These are phyloP conservation scores for Cyclotella atomus DNA, from an alignment of 108 stramenopile genomes.

Conservation along the genomic window DNA sequence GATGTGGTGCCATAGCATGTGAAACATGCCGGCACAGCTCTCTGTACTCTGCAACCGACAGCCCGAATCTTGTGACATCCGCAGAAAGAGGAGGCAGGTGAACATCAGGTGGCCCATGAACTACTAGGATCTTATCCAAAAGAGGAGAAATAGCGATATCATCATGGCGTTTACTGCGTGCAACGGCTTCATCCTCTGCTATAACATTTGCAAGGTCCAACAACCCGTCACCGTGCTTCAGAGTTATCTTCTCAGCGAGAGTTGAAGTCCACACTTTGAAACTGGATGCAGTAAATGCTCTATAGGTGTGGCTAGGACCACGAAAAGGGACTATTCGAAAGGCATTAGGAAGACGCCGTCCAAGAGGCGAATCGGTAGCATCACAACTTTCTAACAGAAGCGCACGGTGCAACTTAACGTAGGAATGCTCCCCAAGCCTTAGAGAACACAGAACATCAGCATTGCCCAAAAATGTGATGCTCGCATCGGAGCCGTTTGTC, in stretches of 20 bases:
- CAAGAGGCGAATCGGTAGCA: conserved; percentile 24
- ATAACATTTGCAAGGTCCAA: conserved; percentile 55
- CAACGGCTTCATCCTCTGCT: conserved; percentile 45
- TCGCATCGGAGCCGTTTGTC: not conserved
- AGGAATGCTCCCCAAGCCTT: conserved; percentile 35
- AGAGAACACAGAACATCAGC: conserved; percentile 31
- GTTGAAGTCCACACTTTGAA: conserved; percentile 38
- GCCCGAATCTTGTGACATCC: conserved; percentile 32
- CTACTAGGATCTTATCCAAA: conserved; percentile 7
- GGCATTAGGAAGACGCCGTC: conserved; percentile 39
- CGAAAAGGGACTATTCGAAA: conserved; percentile 37
- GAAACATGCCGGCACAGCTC: conserved; percentile 45
- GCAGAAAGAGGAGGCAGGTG: not conserved
- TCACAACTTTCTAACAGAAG: conserved; percentile 33
- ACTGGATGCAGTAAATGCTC: conserved; percentile 36
- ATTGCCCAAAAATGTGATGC: not conserved
- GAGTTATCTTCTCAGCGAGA: conserved; percentile 40
- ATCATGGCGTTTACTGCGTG: conserved; percentile 41
- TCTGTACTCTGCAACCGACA: conserved; percentile 37
- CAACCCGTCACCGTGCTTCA: conserved; percentile 36
- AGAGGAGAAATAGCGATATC: conserved; percentile 29
- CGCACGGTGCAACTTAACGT: conserved; percentile 38
- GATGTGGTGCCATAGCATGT: conserved; percentile 21
- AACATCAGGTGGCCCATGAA: not conserved
- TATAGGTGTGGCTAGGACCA: conserved; percentile 30